Base-by-base conservation (phyloP, 352 stramenopile genomes). In the Plasmopara halstedii region DNA sequence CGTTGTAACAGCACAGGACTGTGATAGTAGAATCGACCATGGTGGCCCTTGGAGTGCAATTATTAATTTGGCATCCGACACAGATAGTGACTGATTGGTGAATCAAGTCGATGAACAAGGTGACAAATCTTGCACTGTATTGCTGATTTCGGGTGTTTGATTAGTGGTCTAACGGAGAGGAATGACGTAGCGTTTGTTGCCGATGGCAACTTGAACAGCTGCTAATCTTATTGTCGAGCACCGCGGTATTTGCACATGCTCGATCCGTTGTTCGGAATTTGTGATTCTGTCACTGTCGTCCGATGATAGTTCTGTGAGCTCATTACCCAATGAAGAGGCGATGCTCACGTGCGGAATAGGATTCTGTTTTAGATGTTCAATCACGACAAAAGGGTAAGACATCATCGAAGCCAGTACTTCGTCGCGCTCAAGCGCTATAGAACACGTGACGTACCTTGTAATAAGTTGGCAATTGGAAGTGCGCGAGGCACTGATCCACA, bases 151-250 rank as follows among this genome's bases (percentile, higher is more conserved):
- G n/a, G n/a, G n/a, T n/a, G n/a, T n/a, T n/a, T n/a, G n/a, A n/a
- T 29, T 29, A 4, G 11, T 2, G 11, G 1, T 27, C 73, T 51
- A 84, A 21, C 61, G 57, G 20, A 88, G 70, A 14, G 70, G 53
- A 42, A 86, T 81, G 38, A 68, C 56, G 62, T 84, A 91, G 54
- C 82, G 72, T 69, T 88, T 91, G 73, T 91, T 91, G 57, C 79
- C 79, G 54, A 88, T 85, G 46, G 67, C 63, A 25, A 83, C 70
- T 47, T 85, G 67, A 34, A 89, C 70, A 55, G 56, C 25, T 60
- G 45, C 33, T 32, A 67, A 33, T 26, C 42, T 42, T 55, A 46
- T 44, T 3, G 51, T 59, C 17, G 68, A 53, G 22, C 50, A 54
- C 19, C 34, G 46, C 36, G 53, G 17, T 42, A 17, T 44, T 43